Evolutionary conservation across 805 yeast species (phyloP), one percentile per base, ranked within the genome.

Genomic region (Tetrapisispora arboricola): DNA sequence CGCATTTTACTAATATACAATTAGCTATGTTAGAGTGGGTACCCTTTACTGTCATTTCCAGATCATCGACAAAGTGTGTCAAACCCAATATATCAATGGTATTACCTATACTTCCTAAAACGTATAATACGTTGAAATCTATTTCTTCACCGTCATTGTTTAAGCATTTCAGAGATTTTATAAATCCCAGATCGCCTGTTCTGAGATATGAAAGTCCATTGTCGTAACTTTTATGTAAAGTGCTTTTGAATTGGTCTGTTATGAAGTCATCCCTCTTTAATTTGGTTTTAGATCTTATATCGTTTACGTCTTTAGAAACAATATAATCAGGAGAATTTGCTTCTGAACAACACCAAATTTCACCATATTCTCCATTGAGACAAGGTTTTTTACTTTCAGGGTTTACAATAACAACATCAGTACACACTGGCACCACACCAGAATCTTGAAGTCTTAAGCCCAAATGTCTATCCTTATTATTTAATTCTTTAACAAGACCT

Each of bases 381-480:
- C 98, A 90, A 11, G 87, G 66, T 40, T 68, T 66, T 34, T 73
- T 61, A 0, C 96, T 90, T 56, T 92, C 96, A 1, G 98, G 98
- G 49, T 92, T 92, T 3, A 92, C 96, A 44, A 92, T 83, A 1
- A 94, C 92, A 26, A 92, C 76, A 54, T 88, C 95, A 0, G 97
- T 85, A 56, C 94, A 84, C 8, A 87, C 88, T 1, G 96, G 94
- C 0, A 88, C 96, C 71, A 90, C 83, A 11, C 99, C 99, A 0
- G 95, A 84, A 54, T 92, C 98, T 55, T 87, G 95, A 8, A 92
- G 64, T 42, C 79, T 80, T 39, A 92, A 64, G 6, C 37, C 37
- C 0, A 87, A 85, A 12, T 47, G 46, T 1, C 44, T 36, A 2
- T 43, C 40, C 6, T 49, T 37, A 10, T 86, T 90, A 49, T 84